Evolutionary conservation across 768 basidiomycete genomes (phyloP).

Genomic region (Serendipita sp.): DNA sequence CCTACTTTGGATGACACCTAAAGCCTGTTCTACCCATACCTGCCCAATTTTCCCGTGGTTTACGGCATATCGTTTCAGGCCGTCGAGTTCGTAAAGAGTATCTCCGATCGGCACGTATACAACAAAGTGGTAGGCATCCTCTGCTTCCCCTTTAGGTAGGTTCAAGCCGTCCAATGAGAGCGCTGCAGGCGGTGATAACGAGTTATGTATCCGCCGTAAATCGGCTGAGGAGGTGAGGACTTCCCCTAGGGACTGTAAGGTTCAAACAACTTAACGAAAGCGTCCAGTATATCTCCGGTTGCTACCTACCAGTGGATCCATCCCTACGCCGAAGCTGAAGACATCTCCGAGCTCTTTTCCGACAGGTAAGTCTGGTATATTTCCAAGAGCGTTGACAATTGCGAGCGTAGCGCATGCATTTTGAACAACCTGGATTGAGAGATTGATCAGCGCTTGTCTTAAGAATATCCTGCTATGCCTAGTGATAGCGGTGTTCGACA

Average conservation of each 20-base stretch:
- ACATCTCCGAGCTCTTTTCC: constrained; percentile 59
- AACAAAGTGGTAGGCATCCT: constrained; percentile 94
- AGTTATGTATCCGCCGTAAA: constrained; percentile 76
- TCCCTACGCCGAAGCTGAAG: constrained; percentile 57
- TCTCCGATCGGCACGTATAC: constrained; percentile 80
- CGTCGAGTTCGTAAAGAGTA: constrained; percentile 83
- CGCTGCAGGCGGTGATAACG: constrained; percentile 76
- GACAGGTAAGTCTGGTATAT: constrained; percentile 45
- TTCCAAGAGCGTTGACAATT: constrained; percentile 78
- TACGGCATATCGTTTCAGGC: constrained; percentile 63
- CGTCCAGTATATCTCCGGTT: not conserved
- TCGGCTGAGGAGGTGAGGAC: constrained; percentile 67
- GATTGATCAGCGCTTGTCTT: not conserved
- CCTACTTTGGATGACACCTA: constrained; percentile 63
- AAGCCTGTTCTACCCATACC: constrained; percentile 9
- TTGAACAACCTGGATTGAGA: constrained; percentile 49
- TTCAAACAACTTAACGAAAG: not conserved
- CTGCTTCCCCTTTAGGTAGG: constrained; percentile 39
- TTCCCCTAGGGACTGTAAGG: constrained; percentile 42
- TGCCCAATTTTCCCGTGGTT: constrained; percentile 61
- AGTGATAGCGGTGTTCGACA: too few species aligned
- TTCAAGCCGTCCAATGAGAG: constrained; percentile 77
- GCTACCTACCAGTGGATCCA: constrained; percentile 52
- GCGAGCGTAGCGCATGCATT: constrained; percentile 96
- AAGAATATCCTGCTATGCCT: not conserved